phyloP scores from a whole-genome alignment of 495 filamentous ascomycete genomes.

The Hyaloscypha variabilis region DNA sequence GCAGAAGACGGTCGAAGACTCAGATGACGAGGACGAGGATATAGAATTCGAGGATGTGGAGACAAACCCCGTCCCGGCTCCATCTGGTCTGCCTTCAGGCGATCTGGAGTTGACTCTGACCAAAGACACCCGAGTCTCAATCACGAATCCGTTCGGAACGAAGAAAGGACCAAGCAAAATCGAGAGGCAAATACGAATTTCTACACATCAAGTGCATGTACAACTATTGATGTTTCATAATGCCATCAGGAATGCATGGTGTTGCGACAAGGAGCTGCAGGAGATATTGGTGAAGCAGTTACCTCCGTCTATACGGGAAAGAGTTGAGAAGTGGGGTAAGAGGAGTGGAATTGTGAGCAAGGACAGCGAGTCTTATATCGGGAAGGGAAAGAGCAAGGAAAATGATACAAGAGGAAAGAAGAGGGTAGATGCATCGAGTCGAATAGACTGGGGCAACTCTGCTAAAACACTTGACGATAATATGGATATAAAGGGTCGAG shows the following conservation, averaged over 20 bases:
- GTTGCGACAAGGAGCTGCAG: slow-evolving; percentile 78
- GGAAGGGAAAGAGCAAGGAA: slow-evolving; percentile 39
- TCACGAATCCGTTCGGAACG: slow-evolving; percentile 61
- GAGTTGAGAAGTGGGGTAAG: slow-evolving; percentile 73
- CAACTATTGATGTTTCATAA: slow-evolving; percentile 89
- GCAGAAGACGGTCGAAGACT: slow-evolving; percentile 23
- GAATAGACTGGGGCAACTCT: slow-evolving; percentile 72
- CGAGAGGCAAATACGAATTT: slow-evolving; percentile 73
- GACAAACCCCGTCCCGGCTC: slow-evolving; percentile 34
- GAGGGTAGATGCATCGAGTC: slow-evolving; percentile 45
- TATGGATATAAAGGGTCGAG: slow-evolving; percentile 66
- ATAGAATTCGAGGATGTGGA: slow-evolving; percentile 88
- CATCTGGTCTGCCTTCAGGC: slow-evolving; percentile 37
- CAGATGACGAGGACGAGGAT: slow-evolving; percentile 61
- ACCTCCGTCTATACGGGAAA: slow-evolving; percentile 64
- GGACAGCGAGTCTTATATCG: slow-evolving; percentile 34
- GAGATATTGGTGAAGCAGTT: slow-evolving; percentile 74
- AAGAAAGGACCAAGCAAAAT: slow-evolving; percentile 88
- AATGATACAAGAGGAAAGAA: slow-evolving; percentile 39
- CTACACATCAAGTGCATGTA: slow-evolving; percentile 88
- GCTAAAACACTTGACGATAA: slow-evolving; percentile 68
- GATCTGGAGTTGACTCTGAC: slow-evolving; percentile 80
- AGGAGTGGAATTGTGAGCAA: slow-evolving; percentile 60
- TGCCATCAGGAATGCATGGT: slow-evolving; percentile 81
- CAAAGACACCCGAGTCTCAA: slow-evolving; percentile 52